Base-by-base conservation (phyloP, 2,329 filamentous ascomycete species). In the Ciborinia camelliae region DNA sequence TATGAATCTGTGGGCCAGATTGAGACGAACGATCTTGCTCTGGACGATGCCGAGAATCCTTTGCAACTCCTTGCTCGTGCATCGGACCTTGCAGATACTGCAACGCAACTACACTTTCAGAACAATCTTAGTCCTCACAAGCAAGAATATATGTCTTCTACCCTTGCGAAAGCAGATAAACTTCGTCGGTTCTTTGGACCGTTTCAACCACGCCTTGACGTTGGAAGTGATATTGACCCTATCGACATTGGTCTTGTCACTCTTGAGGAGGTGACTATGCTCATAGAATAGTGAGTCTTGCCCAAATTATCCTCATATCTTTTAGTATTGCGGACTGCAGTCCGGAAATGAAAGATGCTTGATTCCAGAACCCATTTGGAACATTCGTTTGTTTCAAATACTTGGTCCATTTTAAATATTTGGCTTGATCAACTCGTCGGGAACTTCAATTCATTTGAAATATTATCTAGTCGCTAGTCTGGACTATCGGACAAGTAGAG, bases 21-120 rank as follows among this genome's bases (percentile, higher is more conserved):
- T n/a, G 37, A 35, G n/a, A 41, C n/a, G 20, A 84, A 86, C 62
- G 82, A 79, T 57, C 80, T 89, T 39, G 82, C 86, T 15, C 78
- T 90, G 32, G 88, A 91, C 69, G 89, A 90, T 73, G 89, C 89
- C 4, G 89, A 92, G 72, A 92, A 91, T 67, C 89, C 89, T 0
- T 77, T 91, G 6, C 89, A 92, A 74, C 78, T 91, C 20, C 84
- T 92, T 41, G 89, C 89, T 3, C 82, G 89, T 39, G 89, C 89
- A 1, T 91, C 89, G 0, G 88, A 90, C 75, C 80, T 90, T 23
- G 72, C 72, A 23, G 68, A 67, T 37, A 66, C 71, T 8, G 61
- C 66, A 32, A 57, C 66, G 43, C 48, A 65, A 23, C 15, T 61
- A 26, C 60, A 52, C 9, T 63, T 59, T 48, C 57, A 53, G 30